Percentiles rank a stretch among this genome's conserved stretches.
Conservation (phyloP, 139 green algal genomes). For the Chlamydomonas sphaeroides region DNA sequence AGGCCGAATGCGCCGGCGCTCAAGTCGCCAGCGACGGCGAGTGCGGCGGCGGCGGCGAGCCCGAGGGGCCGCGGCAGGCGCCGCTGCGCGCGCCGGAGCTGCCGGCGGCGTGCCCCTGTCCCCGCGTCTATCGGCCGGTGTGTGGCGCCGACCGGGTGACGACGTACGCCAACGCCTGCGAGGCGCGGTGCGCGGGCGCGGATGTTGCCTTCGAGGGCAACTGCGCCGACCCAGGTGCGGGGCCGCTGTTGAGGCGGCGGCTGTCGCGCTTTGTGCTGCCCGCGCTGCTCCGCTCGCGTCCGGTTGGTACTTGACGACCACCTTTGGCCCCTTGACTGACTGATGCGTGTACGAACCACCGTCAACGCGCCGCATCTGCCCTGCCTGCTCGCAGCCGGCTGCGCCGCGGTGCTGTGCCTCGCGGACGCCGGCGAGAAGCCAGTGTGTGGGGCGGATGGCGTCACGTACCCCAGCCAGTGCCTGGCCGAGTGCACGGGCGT, state of each 20-base stretch:
- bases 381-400: not conserved
- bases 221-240: not conserved
- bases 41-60: not conserved
- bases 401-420: constrained; percentile 14
- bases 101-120: not conserved
- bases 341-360: not conserved
- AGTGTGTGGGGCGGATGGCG: not conserved
- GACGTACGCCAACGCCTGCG: constrained; percentile 51
- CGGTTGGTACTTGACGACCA: not conserved
- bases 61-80: not conserved
- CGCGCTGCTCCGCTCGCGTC: no score
- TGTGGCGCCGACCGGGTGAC: constrained; percentile 25
- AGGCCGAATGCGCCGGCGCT: not conserved
- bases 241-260: not conserved
- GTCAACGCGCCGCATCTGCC: not conserved
- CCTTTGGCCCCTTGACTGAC: not conserved
- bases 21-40: not conserved
- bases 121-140: not conserved
- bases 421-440: not conserved
- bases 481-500: constrained; percentile 33
- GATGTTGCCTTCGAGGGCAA: constrained; percentile 24
- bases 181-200: constrained; percentile 1
- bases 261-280: not conserved
- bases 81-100: no score
- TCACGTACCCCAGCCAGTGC: constrained; percentile 44